These are phyloP conservation scores for Dipteronia dyeriana DNA, from an alignment of 345 rosid species.

Conservation along the genomic window DNA sequence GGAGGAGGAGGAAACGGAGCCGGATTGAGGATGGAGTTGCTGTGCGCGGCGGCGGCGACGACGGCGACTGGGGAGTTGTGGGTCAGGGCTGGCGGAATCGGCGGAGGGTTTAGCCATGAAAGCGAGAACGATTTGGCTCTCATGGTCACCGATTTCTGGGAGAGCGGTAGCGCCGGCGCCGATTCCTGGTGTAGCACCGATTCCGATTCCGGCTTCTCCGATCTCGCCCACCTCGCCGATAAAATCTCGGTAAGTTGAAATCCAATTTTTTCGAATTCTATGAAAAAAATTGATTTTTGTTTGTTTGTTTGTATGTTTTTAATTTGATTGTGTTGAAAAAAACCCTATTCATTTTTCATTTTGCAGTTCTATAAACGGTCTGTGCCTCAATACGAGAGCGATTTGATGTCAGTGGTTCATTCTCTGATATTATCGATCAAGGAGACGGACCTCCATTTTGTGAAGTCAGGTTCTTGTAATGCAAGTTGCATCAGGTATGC, in stretches of 20 bases:
- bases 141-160: conserved; percentile 85
- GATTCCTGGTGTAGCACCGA: conserved; percentile 86
- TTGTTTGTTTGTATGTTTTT: background rate
- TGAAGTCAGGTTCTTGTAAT: conserved; percentile 66
- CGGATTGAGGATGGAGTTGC: conserved; percentile 51
- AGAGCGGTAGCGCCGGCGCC: conserved; percentile 60
- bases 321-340: background rate
- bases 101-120: conserved; percentile 71
- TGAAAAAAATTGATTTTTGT: background rate
- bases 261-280: background rate
- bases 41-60: conserved; percentile 51
- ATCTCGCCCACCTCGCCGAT: conserved; percentile 71
- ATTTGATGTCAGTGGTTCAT: conserved; percentile 61
- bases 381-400: conserved; percentile 56
- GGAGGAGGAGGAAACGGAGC: conserved; percentile 15
- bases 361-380: conserved; percentile 62
- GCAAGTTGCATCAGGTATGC: conserved; percentile 79
- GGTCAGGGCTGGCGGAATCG: conserved; percentile 34
- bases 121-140: conserved; percentile 87
- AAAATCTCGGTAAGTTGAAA: conserved; percentile 56
- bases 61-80: conserved; percentile 45
- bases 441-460: conserved; percentile 56
- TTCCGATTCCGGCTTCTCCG: conserved; percentile 74
- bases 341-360: conserved; percentile 1
- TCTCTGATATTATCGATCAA: conserved; percentile 57